These are phyloP conservation scores for Adansonia rubrostipa DNA, from an alignment of 441 rosid genomes.

Conservation along the genomic window DNA sequence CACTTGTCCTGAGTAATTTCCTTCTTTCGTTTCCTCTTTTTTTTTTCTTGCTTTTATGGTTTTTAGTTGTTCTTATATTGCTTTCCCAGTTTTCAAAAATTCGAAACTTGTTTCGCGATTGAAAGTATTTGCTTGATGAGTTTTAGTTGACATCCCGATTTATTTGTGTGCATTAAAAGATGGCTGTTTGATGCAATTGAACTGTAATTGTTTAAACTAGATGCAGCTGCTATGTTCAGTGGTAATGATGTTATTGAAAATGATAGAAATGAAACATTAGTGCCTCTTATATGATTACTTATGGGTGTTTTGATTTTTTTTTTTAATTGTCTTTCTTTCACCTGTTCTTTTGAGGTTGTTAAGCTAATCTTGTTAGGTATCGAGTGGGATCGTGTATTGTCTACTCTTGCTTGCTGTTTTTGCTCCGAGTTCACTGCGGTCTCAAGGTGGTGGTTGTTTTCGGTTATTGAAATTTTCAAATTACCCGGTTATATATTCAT, in stretches of 20 bases:
- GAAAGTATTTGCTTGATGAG: background rate
- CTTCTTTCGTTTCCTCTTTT: slow-evolving; percentile 27
- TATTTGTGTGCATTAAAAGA: background rate
- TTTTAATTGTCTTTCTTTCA: background rate
- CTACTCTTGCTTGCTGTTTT: background rate
- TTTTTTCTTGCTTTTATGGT: background rate
- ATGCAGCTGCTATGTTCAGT: background rate
- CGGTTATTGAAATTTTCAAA: background rate
- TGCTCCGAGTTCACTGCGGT: background rate
- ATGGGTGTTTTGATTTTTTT: background rate
- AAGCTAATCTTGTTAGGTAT: slow-evolving; percentile 2
- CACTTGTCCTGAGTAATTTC: slow-evolving; percentile 75
- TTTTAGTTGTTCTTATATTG: background rate
- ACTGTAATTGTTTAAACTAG: background rate
- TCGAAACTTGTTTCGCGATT: background rate
- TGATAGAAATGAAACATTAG: background rate
- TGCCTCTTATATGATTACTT: background rate
- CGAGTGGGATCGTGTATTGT: background rate
- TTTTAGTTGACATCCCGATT: background rate
- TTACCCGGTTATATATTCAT: background rate
- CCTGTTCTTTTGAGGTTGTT: background rate
- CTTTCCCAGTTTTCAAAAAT: background rate
- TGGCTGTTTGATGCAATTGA: slow-evolving; percentile 16
- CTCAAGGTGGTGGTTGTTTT: background rate
- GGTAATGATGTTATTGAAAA: background rate